phyloP scores from a whole-genome alignment of 805 yeast genomes.

The Starmerella potacharoeniae region DNA sequence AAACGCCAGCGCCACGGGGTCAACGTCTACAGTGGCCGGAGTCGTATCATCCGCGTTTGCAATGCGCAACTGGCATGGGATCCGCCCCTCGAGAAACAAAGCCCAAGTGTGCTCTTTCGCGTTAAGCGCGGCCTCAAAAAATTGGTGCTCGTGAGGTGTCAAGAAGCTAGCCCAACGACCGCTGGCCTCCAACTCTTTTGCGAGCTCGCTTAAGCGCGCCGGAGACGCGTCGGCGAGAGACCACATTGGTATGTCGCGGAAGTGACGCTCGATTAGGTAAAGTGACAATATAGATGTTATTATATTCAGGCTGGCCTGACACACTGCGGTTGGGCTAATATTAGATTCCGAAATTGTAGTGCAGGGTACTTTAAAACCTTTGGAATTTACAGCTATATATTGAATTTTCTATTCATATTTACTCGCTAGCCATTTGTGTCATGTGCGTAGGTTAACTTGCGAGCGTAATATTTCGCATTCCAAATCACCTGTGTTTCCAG shows the following conservation, averaged over 20 bases:
- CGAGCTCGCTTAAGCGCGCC: conserved; percentile 14
- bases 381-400: too few species aligned
- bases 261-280: conserved; percentile 4
- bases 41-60: conserved; percentile 4
- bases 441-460: too few species aligned
- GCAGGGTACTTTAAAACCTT: too few species aligned
- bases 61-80: conserved; percentile 22
- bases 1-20: conserved; percentile 29
- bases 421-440: too few species aligned
- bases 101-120: conserved; percentile 28
- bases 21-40: conserved; percentile 21
- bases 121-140: conserved; percentile 27
- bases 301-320: not conserved
- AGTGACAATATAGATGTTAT: not conserved
- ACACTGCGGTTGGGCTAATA: too few species aligned
- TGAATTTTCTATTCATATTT: too few species aligned
- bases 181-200: conserved; percentile 14
- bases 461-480: too few species aligned
- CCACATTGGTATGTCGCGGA: conserved; percentile 13
- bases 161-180: conserved; percentile 27
- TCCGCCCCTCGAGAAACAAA: conserved; percentile 26
- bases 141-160: conserved; percentile 30
- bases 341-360: too few species aligned
- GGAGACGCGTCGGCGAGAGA: conserved; percentile 20
- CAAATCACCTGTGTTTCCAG: too few species aligned